phyloP scores from a whole-genome alignment of 2,329 filamentous ascomycete genomes.

The Diplodia seriata region DNA sequence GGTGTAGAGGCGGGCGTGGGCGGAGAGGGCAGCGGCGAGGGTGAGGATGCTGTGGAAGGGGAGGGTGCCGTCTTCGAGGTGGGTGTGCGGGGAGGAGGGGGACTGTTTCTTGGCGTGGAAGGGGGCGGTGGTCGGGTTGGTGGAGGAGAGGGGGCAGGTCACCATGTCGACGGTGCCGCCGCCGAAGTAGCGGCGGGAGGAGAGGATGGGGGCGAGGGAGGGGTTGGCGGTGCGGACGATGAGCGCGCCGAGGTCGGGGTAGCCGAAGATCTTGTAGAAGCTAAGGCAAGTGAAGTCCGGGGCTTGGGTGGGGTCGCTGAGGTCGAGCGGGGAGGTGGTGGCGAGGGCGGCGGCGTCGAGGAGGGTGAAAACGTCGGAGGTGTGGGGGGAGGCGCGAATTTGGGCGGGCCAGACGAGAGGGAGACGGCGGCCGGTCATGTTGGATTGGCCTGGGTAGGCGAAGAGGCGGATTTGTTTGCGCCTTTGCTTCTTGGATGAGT shows the following conservation, averaged over 20 bases:
- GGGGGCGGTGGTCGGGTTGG: conserved; percentile 28
- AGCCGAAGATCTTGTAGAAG: conserved; percentile 96
- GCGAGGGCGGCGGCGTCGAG: conserved; percentile 84
- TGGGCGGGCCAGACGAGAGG: conserved; percentile 71
- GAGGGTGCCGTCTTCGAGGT: conserved; percentile 71
- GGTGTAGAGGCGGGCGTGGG: conserved; percentile 63
- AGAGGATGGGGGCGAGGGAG: conserved; percentile 67
- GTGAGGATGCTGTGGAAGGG: conserved; percentile 71
- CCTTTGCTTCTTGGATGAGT: conserved; percentile 32
- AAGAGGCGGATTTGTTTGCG: conserved; percentile 68
- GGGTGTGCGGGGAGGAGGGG: conserved; percentile 62
- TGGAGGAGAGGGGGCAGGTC: conserved; percentile 52
- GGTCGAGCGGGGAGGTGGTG: conserved; percentile 77
- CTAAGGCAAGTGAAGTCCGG: conserved; percentile 88
- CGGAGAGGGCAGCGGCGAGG: conserved; percentile 64
- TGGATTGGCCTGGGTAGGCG: conserved; percentile 89
- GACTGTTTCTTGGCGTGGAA: conserved; percentile 62
- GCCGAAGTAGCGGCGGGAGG: conserved; percentile 70
- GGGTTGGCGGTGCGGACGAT: conserved; percentile 73
- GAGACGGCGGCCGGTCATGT: conserved; percentile 82
- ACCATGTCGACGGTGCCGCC: conserved; percentile 71
- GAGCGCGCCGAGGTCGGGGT: conserved; percentile 86
- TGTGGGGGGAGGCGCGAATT: conserved; percentile 42
- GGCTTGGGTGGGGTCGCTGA: conserved; percentile 63
- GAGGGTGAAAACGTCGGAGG: conserved; percentile 65